phyloP scores from a whole-genome alignment of 352 stramenopile genomes.

The Thalassiosira delicatula region DNA sequence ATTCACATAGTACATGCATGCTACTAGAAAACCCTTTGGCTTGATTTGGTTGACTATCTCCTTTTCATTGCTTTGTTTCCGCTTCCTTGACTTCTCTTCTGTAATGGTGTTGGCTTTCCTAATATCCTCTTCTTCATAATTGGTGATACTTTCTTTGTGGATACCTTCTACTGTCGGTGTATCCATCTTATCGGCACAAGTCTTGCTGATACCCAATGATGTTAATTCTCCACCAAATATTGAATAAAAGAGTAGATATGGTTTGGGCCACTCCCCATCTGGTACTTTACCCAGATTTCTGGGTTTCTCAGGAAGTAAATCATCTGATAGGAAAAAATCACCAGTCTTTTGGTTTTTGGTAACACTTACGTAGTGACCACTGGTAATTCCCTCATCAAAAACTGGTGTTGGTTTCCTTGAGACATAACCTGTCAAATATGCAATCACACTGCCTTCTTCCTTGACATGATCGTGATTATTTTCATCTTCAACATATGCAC shows the following conservation, averaged over 20 bases:
- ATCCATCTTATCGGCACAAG: no score
- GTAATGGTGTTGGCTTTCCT: no score
- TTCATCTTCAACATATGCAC: no score
- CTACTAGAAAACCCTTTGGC: no score
- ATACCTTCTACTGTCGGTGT: no score
- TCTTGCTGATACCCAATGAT: background rate
- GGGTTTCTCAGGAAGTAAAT: background rate
- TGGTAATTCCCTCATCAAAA: background rate
- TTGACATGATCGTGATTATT: no score
- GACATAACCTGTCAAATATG: slow-evolving; percentile 1
- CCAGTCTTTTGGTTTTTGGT: background rate
- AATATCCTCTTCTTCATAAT: no score
- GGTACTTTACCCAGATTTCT: background rate
- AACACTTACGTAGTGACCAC: background rate
- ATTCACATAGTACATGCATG: no score
- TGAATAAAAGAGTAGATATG: background rate
- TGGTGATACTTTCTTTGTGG: no score
- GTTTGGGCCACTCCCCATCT: background rate
- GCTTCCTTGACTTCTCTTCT: no score
- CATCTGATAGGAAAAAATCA: slow-evolving; percentile 5
- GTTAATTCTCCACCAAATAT: background rate
- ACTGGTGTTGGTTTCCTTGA: background rate
- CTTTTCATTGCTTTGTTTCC: no score
- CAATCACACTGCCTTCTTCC: background rate
- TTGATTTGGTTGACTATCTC: no score